A percentile compares a stretch with the other conserved stretches of the same genome.
These are phyloP conservation scores for Eutypa lata DNA, from an alignment of 2,329 filamentous ascomycete species.

Conservation along the genomic window DNA sequence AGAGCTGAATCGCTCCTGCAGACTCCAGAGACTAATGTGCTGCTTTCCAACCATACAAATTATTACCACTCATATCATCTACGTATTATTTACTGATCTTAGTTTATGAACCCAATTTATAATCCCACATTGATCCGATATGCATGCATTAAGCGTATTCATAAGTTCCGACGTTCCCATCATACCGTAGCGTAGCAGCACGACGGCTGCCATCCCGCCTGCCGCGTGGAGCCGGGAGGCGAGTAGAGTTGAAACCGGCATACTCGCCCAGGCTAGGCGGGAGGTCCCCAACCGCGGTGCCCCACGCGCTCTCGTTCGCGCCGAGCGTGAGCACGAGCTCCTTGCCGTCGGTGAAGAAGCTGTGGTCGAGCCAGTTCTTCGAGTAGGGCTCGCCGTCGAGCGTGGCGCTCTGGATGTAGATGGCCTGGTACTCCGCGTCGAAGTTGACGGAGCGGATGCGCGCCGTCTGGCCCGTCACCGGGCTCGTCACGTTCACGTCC, in stretches of 20 bases:
- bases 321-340: conserved; percentile 62
- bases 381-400: conserved; percentile 59
- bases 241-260: conserved; percentile 19
- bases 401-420: conserved; percentile 65
- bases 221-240: neutral
- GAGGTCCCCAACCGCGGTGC: conserved; percentile 54
- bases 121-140: too few relatives aligned
- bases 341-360: conserved; percentile 64
- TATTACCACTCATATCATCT: too few relatives aligned
- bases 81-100: too few relatives aligned
- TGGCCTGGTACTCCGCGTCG: conserved; percentile 52
- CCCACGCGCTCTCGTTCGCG: conserved; percentile 61
- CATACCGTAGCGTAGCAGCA: too few relatives aligned
- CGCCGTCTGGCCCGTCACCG: conserved; percentile 57
- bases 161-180: too few relatives aligned
- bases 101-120: too few relatives aligned
- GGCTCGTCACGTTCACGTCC: conserved; percentile 54
- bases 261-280: conserved; percentile 56
- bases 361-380: conserved; percentile 66
- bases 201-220: too few relatives aligned
- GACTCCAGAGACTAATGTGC: too few relatives aligned
- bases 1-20: too few relatives aligned
- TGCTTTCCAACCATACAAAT: too few relatives aligned
- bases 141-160: too few relatives aligned
- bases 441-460: conserved; percentile 60